Evolutionary conservation across 1,284 basidiomycete species (phyloP), one percentile per base, ranked within the genome.

Genomic region (Hemileia vastatrix): DNA sequence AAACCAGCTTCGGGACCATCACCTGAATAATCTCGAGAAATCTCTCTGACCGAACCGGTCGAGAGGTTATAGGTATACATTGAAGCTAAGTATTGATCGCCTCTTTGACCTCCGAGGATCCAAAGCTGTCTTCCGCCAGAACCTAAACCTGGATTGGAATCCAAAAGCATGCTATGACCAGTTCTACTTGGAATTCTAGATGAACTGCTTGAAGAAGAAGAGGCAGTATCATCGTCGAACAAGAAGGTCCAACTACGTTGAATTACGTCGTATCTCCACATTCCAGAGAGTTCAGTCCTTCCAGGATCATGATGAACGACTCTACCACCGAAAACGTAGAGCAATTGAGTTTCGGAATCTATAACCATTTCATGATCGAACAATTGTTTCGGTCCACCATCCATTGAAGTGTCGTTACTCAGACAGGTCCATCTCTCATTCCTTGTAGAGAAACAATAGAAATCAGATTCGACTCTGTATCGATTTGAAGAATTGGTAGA

Each of bases 341-440:
- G 72, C 11, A 84, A 80, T 72, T 87, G 86, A 0, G 81, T 77
- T n/a, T 86, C 84, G 31, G 80, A 80, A 68, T 89, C 87, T 66
- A 89, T 83, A 43, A 79, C 83, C 82, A 90, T 86, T 71, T 88
- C 85, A 70, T 89, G 88, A 71, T 90, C 88, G 67, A 84, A 87
- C 57, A 89, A 78, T 36, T 88, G 78, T 1, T 84, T 83, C 4
- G 87, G 88, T 0, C 87, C 87, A 8, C 84, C 83, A 6, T 81
- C 79, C 2, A 78, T 8, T n/a, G n/a, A n/a, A n/a, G n/a, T n/a
- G n/a, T n/a, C n/a, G n/a, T n/a, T n/a, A 72, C 67, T 69, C 21
- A 71, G 65, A 40, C 66, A 57, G 45, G 70, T 69, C 71, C 71
- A 72, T 13, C 64, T 45, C 63, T 71, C 69, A 9, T 62, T 66